These are phyloP conservation scores for Lactarius pseudohatsudake DNA, from an alignment of 768 basidiomycete genomes.

Conservation along the genomic window DNA sequence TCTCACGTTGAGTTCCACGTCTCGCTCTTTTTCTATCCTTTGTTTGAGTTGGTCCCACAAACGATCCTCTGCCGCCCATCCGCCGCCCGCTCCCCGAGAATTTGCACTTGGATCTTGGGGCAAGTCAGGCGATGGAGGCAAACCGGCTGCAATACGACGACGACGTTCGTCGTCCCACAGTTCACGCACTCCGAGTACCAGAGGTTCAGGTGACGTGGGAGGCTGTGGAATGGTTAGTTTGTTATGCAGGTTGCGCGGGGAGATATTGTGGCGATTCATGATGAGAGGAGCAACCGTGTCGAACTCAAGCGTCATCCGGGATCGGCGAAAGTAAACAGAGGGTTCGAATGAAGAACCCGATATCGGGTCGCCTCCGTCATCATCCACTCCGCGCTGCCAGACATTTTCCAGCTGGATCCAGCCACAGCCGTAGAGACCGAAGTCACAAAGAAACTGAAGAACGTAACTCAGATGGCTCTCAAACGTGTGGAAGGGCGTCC, in stretches of 20 bases:
- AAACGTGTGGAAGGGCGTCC: conserved; percentile 72
- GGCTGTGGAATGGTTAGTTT: conserved; percentile 59
- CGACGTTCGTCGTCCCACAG: conserved; percentile 96
- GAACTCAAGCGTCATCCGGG: conserved; percentile 75
- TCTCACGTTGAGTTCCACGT: conserved; percentile 32
- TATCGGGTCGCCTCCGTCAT: conserved; percentile 37
- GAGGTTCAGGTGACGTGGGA: conserved; percentile 57
- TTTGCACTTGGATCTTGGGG: conserved; percentile 69
- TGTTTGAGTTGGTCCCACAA: conserved; percentile 73
- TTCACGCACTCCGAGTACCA: conserved; percentile 87
- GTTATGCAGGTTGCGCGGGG: conserved; percentile 67
- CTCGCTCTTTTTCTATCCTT: conserved; percentile 54
- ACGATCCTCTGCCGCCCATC: conserved; percentile 70
- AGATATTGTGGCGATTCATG: conserved; percentile 71
- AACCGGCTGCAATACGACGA: conserved; percentile 63
- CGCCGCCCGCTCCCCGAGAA: conserved; percentile 53
- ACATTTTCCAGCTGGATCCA: conserved; percentile 74
- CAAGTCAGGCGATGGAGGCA: conserved; percentile 70
- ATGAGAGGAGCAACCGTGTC: conserved; percentile 82
- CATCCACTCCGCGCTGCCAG: conserved; percentile 52
- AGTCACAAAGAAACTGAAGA: conserved; percentile 93
- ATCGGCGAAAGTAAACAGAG: conserved; percentile 65
- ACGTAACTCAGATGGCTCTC: conserved; percentile 89
- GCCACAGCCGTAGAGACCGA: conserved; percentile 92
- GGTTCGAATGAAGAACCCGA: conserved; percentile 40